These are phyloP conservation scores for Cordyceps cateniannulata DNA, from an alignment of 2,329 filamentous ascomycete species.

Conservation along the genomic window DNA sequence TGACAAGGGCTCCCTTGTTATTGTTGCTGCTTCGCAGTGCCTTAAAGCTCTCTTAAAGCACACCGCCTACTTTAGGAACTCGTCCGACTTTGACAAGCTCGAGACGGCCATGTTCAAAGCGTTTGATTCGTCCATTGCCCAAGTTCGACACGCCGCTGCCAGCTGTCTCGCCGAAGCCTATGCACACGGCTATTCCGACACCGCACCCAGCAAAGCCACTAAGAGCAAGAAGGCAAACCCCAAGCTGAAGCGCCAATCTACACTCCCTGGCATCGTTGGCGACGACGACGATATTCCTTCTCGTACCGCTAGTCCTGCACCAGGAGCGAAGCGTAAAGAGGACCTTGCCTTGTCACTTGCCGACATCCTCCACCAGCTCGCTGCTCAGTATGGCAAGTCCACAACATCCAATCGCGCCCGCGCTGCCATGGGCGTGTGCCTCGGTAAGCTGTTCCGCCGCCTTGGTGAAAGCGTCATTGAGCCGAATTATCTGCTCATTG, in stretches of 20 bases:
- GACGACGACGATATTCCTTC: conserved; percentile 68
- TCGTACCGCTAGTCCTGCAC: conserved; percentile 67
- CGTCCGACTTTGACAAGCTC: conserved; percentile 83
- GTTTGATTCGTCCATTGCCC: conserved; percentile 68
- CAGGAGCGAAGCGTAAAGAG: conserved; percentile 61
- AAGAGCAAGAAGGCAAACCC: conserved; percentile 68
- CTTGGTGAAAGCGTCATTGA: conserved; percentile 81
- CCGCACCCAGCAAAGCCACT: conserved; percentile 40
- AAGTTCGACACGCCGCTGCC: conserved; percentile 78
- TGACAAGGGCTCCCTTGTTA: conserved; percentile 79
- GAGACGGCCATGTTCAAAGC: conserved; percentile 79
- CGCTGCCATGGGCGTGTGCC: conserved; percentile 80
- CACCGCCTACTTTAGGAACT: conserved; percentile 80
- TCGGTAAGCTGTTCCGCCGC: conserved; percentile 70
- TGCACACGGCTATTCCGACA: conserved; percentile 63
- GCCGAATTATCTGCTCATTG: conserved; percentile 71
- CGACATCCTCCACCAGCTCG: conserved; percentile 74
- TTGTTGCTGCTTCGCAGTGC: conserved; percentile 72
- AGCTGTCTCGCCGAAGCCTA: conserved; percentile 79
- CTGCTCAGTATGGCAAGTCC: conserved; percentile 70
- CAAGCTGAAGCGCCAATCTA: conserved; percentile 52
- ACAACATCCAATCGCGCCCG: conserved; percentile 75
- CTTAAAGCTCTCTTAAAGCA: conserved; percentile 64
- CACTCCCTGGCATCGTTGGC: conserved; percentile 49
- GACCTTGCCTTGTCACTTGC: conserved; percentile 67